These are phyloP conservation scores for Ceratocystis cacaofunesta DNA, from an alignment of 2,329 filamentous ascomycete genomes.

Conservation along the genomic window DNA sequence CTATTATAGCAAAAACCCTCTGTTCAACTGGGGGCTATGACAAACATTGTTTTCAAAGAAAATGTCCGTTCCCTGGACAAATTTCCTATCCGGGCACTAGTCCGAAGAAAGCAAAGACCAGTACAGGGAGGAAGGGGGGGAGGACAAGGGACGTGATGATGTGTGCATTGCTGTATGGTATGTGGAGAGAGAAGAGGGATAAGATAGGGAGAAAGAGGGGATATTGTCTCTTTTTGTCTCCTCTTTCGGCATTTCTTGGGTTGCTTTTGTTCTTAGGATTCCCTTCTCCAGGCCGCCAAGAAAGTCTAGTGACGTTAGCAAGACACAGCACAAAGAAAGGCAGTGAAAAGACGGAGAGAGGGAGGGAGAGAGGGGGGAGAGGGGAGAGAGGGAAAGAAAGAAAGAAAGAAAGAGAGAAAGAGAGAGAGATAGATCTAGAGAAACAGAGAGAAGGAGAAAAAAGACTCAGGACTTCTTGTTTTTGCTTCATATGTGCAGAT, in stretches of 20 bases:
- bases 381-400: neutral
- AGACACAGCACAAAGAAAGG: neutral
- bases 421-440: neutral
- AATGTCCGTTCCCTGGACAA: slow-evolving; percentile 5
- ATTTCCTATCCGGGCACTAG: slow-evolving; percentile 3
- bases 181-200: neutral
- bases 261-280: neutral
- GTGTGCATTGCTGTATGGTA: neutral
- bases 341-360: neutral
- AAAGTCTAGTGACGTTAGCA: neutral
- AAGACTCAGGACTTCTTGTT: neutral
- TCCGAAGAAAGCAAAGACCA: slow-evolving; percentile 2
- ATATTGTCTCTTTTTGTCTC: slow-evolving; percentile 2
- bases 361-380: too few species aligned
- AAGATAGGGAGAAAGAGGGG: neutral
- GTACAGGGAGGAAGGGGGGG: neutral
- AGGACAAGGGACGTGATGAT: neutral
- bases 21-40: neutral
- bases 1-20: neutral
- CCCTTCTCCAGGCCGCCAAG: neutral
- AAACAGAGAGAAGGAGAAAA: neutral
- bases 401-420: neutral
- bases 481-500: neutral
- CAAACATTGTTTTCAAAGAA: slow-evolving; percentile 7
- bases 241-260: slow-evolving; percentile 1